A percentile compares a stretch with the other conserved stretches of the same genome.
Conservation (phyloP, 2,329 filamentous ascomycete genomes). For the Alternaria sp. region DNA sequence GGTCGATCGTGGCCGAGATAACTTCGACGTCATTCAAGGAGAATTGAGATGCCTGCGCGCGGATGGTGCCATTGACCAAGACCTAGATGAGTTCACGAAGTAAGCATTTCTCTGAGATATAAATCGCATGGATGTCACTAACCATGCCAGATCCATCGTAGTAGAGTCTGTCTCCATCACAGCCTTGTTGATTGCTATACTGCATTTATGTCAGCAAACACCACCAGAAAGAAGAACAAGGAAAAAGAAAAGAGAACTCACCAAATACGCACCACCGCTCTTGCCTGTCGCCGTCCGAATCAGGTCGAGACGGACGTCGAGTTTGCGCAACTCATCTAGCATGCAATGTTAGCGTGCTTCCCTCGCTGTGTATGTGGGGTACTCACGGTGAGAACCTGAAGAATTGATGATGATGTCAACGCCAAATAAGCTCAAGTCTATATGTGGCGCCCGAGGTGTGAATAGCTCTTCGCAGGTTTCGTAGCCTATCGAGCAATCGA, state of each 20-base stretch:
- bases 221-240: too few species aligned
- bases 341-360: fast-evolving
- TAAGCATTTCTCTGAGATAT: too few species aligned
- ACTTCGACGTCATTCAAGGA: slow-evolving; percentile 62
- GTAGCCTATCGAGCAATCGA: slow-evolving; percentile 55
- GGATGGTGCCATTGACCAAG: slow-evolving; percentile 65
- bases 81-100: too few species aligned
- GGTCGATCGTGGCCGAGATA: slow-evolving; percentile 62
- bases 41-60: slow-evolving; percentile 72
- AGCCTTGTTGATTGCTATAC: too few species aligned
- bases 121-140: slow-evolving; percentile 1
- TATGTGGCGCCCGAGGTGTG: slow-evolving; percentile 7
- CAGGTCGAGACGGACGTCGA: fast-evolving
- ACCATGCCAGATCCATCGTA: slow-evolving; percentile 66
- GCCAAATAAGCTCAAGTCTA: background rate
- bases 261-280: too few species aligned
- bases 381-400: background rate
- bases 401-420: background rate
- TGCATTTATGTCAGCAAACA: too few species aligned
- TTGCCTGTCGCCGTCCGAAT: background rate
- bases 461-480: slow-evolving; percentile 14
- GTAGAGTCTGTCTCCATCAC: slow-evolving; percentile 6
- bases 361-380: too few species aligned
- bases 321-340: fast-evolving
- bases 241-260: too few species aligned